Evolutionary conservation across 2,329 filamentous ascomycete species (phyloP).

Genomic region (Talaromyces sp.): DNA sequence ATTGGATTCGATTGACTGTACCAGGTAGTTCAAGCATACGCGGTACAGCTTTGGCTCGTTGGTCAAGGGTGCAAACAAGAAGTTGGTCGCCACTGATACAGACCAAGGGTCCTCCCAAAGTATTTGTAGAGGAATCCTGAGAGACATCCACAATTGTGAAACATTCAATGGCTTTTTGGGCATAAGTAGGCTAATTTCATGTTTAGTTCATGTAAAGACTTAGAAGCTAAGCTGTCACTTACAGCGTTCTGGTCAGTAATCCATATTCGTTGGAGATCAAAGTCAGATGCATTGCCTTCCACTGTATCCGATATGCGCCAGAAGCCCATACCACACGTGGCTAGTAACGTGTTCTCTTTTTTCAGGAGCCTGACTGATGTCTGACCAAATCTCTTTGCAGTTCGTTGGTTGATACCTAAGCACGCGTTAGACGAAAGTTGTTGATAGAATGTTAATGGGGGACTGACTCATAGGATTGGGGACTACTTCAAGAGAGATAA

Average conservation of each 20-base stretch:
- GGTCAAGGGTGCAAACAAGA: slow-evolving; percentile 48
- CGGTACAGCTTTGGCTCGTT: slow-evolving; percentile 40
- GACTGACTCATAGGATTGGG: slow-evolving; percentile 20
- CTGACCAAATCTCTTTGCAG: slow-evolving; percentile 32
- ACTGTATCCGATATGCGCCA: slow-evolving; percentile 35
- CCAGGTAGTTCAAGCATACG: slow-evolving; percentile 40
- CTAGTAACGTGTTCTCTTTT: slow-evolving; percentile 29
- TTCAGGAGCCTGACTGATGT: slow-evolving; percentile 36
- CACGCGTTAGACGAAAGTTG: slow-evolving; percentile 20
- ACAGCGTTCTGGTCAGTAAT: slow-evolving; percentile 44
- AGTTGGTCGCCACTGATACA: slow-evolving; percentile 48
- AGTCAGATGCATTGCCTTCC: slow-evolving; percentile 26
- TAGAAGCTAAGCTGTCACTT: slow-evolving; percentile 20
- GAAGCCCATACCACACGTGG: slow-evolving; percentile 37
- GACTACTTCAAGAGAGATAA: slow-evolving; percentile 38
- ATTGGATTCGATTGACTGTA: slow-evolving; percentile 43
- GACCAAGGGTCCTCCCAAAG: slow-evolving; percentile 44
- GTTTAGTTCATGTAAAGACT: slow-evolving; percentile 3
- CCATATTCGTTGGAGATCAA: slow-evolving; percentile 36
- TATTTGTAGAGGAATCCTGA: slow-evolving; percentile 21
- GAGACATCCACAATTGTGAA: slow-evolving; percentile 34
- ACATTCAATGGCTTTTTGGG: slow-evolving; percentile 35
- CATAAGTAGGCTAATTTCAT: slow-evolving; percentile 34
- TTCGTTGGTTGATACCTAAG: slow-evolving; percentile 33
- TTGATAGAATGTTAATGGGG: slow-evolving; percentile 9